These are phyloP conservation scores for Amanita polypyramis DNA, from an alignment of 768 basidiomycete species.

Conservation along the genomic window DNA sequence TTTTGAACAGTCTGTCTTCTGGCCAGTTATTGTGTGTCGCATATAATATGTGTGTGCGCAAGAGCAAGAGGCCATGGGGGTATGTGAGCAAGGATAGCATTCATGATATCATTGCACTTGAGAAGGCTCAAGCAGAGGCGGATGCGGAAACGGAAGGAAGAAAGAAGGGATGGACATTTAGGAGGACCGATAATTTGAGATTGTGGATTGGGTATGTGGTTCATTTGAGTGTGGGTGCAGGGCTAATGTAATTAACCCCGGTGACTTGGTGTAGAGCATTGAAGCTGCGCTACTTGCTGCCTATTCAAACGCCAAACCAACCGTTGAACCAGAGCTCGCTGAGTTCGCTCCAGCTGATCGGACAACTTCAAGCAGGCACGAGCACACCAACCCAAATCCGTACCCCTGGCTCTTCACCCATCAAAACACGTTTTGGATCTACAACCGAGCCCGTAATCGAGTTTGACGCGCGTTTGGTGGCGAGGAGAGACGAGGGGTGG, in stretches of 20 bases:
- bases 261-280: constrained; percentile 58
- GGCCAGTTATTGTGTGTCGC: constrained; percentile 75
- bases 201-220: constrained; percentile 72
- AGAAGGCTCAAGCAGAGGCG: constrained; percentile 30
- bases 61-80: constrained; percentile 80
- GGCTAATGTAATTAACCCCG: too few relatives aligned
- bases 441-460: constrained; percentile 39
- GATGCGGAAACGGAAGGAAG: constrained; percentile 28
- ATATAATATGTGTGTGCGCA: constrained; percentile 73
- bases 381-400: background rate
- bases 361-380: constrained; percentile 18
- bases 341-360: background rate
- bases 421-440: constrained; percentile 26
- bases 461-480: constrained; percentile 70
- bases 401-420: constrained; percentile 12
- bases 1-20: constrained; percentile 53
- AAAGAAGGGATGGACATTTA: constrained; percentile 71
- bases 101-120: constrained; percentile 68
- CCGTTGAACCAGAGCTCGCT: constrained; percentile 10
- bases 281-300: constrained; percentile 72
- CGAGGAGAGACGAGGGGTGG: constrained; percentile 71
- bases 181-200: constrained; percentile 77
- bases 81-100: constrained; percentile 70
- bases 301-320: constrained; percentile 45
- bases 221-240: background rate